Evolutionary conservation across 2,329 filamentous ascomycete genomes (phyloP), one percentile per base, ranked within the genome.

Genomic region (Ceratocystis eucalypticola): DNA sequence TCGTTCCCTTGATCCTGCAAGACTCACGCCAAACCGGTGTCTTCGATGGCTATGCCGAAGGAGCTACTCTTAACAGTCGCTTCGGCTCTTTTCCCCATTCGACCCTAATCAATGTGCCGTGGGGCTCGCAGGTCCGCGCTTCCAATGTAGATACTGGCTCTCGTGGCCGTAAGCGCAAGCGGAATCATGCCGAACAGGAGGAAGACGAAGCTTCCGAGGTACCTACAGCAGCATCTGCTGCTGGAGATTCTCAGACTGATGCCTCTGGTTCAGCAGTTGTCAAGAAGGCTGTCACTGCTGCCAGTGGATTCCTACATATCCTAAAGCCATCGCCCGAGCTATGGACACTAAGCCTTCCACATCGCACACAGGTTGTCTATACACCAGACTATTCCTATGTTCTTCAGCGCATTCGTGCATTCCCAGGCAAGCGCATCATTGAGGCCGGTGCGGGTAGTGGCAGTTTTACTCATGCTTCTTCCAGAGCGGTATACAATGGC

Each of bases 101-200:
- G 10, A 92, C 89, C 0, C 77, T 93, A 59, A 82, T 96, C 66
- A 80, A 84, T 4, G 80, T 91, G 65, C 88, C 89, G 53, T 97
- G 93, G 93, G 94, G 94, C 33, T 91, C 89, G 5, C 94, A 97
- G 74, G 86, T 97, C 25, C 83, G 90, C 61, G 94, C 94, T 6
- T 96, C 91, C 1, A 84, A 87, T 41, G 91, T 96, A 66, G 90
- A 96, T 72, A 96, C 92, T 0, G 91, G 92, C 12, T 94, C 91
- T n/a, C 81, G 91, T 71, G 91, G 91, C 44, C 83, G 88, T 64
- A 88, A 87, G 75, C 79, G 82, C 65, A 67, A 72, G 65, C 65
- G 69, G 5, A 66, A 57, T 41, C 57, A 57, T 10, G 57, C 65
- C 7, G 76, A 77, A 22, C 74, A 77, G 1, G 71, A 68, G 37